Evolutionary conservation across 768 basidiomycete species (phyloP).

Genomic region (Mycena galopus): DNA sequence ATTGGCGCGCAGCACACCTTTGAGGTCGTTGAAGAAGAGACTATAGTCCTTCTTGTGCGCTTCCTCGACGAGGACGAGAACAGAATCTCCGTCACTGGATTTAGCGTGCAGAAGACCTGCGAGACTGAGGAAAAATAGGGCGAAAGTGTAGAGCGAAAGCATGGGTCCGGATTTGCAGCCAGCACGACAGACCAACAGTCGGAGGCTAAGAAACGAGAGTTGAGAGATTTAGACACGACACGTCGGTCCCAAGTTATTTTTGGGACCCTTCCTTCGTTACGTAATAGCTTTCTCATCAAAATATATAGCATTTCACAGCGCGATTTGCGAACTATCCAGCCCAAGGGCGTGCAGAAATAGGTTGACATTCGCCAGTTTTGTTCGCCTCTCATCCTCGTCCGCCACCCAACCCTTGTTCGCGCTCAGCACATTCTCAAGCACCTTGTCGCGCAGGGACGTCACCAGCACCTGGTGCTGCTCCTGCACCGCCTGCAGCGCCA

Average conservation of each 20-base stretch:
- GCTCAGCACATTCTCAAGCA: constrained; percentile 88
- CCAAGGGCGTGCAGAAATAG: constrained; percentile 88
- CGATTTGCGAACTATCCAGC: constrained; percentile 51
- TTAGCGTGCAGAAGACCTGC: constrained; percentile 60
- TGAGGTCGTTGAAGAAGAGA: constrained; percentile 83
- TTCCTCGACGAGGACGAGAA: constrained; percentile 88
- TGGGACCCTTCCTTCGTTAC: background rate
- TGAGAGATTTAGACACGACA: constrained; percentile 21
- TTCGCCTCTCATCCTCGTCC: constrained; percentile 79
- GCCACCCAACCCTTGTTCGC: constrained; percentile 81
- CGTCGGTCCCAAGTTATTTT: constrained; percentile 27
- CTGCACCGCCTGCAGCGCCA: constrained; percentile 86
- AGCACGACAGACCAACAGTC: constrained; percentile 25
- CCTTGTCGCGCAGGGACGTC: constrained; percentile 88
- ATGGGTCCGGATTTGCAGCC: constrained; percentile 43
- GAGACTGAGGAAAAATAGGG: constrained; percentile 47
- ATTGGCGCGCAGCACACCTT: constrained; percentile 60
- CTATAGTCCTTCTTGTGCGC: constrained; percentile 80
- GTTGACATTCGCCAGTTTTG: constrained; percentile 93
- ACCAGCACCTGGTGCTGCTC: constrained; percentile 94
- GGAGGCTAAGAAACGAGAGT: constrained; percentile 28
- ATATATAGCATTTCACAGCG: constrained; percentile 52
- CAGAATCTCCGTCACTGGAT: constrained; percentile 86
- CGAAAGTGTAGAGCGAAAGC: constrained; percentile 53
- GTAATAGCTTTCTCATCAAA: constrained; percentile 35